These are phyloP conservation scores for Ambrosiella xylebori DNA, from an alignment of 2,329 filamentous ascomycete species.

Conservation along the genomic window DNA sequence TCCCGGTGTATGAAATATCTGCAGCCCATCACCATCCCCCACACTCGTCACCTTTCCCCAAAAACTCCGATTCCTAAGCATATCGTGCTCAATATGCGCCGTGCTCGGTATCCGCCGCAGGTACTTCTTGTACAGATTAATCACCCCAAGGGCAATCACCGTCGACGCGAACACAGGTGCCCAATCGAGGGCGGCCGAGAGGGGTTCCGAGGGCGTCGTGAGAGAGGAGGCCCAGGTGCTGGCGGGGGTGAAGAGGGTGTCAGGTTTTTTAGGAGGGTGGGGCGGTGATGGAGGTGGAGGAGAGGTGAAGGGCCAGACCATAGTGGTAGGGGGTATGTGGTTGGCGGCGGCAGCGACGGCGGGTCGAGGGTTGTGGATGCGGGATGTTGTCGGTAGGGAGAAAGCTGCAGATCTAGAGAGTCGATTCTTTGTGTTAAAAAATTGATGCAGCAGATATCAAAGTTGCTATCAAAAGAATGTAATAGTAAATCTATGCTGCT, in stretches of 20 bases:
- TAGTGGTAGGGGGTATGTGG: slow-evolving; percentile 11
- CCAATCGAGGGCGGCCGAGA: slow-evolving; percentile 24
- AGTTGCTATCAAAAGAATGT: no score
- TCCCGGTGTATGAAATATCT: slow-evolving; percentile 88
- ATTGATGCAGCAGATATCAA: no score
- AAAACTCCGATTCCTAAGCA: slow-evolving; percentile 58
- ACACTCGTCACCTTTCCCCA: slow-evolving; percentile 83
- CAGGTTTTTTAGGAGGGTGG: slow-evolving; percentile 12
- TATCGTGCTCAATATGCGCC: slow-evolving; percentile 53
- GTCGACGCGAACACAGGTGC: slow-evolving; percentile 22
- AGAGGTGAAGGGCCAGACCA: slow-evolving; percentile 26
- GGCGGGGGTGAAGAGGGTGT: slow-evolving; percentile 14
- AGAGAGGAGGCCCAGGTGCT: slow-evolving; percentile 26
- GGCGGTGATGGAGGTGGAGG: not conserved
- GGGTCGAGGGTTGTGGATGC: not conserved
- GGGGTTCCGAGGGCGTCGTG: slow-evolving; percentile 15
- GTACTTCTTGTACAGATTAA: slow-evolving; percentile 52
- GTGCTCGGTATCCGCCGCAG: slow-evolving; percentile 71
- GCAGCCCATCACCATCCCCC: slow-evolving; percentile 91
- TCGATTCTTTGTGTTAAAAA: no score
- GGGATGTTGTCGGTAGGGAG: no score
- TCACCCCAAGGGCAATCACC: slow-evolving; percentile 22
- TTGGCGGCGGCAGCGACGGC: not conserved
- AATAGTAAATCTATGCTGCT: not conserved
- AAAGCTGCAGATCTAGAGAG: no score